These are phyloP conservation scores for Gryganskiella cystojenkinii DNA, from an alignment of 192 early-diverging fungal species.

Conservation along the genomic window DNA sequence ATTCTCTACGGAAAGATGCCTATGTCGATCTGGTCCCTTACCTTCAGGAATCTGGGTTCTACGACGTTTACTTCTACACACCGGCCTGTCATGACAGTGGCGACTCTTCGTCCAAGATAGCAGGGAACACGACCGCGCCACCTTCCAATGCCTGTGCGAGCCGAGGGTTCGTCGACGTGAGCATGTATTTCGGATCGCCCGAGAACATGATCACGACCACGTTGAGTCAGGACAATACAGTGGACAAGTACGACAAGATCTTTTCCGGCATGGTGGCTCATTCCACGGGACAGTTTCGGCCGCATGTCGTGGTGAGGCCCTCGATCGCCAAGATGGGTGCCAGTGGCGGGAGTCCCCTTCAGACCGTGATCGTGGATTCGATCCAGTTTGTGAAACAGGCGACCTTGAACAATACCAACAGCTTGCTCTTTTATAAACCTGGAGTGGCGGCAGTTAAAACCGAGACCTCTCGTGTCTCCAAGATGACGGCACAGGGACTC, in stretches of 20 bases:
- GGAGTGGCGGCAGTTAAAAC: background rate
- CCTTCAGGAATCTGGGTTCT: slow-evolving; percentile 70
- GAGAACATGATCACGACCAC: slow-evolving; percentile 39
- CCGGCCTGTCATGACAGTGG: slow-evolving; percentile 58
- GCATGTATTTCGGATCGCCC: slow-evolving; percentile 36
- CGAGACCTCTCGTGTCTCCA: background rate
- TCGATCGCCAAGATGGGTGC: slow-evolving; percentile 9
- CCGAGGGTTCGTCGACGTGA: slow-evolving; percentile 45
- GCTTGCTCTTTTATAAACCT: slow-evolving; percentile 36
- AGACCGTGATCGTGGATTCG: slow-evolving; percentile 44
- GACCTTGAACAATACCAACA: slow-evolving; percentile 36
- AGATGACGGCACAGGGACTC: slow-evolving; percentile 49
- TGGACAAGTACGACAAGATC: slow-evolving; percentile 56
- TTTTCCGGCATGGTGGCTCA: slow-evolving; percentile 60
- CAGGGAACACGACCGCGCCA: background rate
- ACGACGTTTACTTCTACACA: slow-evolving; percentile 63
- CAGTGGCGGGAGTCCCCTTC: background rate
- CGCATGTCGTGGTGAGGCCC: slow-evolving; percentile 59
- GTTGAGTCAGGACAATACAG: slow-evolving; percentile 56
- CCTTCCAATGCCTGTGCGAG: slow-evolving; percentile 27
- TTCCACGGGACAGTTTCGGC: slow-evolving; percentile 58
- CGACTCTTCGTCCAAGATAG: slow-evolving; percentile 1
- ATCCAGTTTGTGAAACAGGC: slow-evolving; percentile 53
- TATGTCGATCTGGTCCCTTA: slow-evolving; percentile 58
- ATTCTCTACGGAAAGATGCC: slow-evolving; percentile 3